A percentile compares a stretch with the other conserved stretches of the same genome.
Conservation (phyloP, 2,329 filamentous ascomycete species). For the Cyphellophora attinorum region DNA sequence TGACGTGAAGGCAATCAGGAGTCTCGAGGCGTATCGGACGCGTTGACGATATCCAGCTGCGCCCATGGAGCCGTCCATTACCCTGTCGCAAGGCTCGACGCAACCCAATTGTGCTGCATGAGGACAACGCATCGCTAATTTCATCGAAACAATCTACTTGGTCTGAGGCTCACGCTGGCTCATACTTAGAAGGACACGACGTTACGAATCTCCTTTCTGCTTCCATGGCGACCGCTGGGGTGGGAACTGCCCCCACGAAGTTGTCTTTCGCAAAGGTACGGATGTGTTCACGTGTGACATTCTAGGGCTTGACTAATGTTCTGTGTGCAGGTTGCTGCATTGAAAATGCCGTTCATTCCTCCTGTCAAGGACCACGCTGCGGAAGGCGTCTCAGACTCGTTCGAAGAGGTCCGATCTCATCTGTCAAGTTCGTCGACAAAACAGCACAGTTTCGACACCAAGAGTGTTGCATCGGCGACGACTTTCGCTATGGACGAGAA, state of each 20-base stretch:
- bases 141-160: no score
- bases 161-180: no score
- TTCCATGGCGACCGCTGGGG: slow-evolving; percentile 19
- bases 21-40: no score
- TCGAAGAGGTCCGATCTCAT: slow-evolving; percentile 39
- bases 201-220: slow-evolving; percentile 18
- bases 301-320: no score
- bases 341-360: slow-evolving; percentile 23
- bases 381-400: no score
- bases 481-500: slow-evolving; percentile 97
- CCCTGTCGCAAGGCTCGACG: slow-evolving; percentile 12
- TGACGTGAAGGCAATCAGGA: background rate
- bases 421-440: slow-evolving; percentile 60
- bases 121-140: no score
- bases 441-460: slow-evolving; percentile 81
- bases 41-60: no score
- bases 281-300: no score
- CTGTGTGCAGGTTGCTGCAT: slow-evolving; percentile 35
- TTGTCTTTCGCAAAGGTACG: slow-evolving; percentile 70
- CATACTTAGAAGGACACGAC: slow-evolving; percentile 19
- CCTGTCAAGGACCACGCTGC: no score
- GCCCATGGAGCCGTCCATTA: slow-evolving; percentile 18
- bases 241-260: slow-evolving; percentile 32
- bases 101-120: slow-evolving; percentile 16
- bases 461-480: slow-evolving; percentile 86